phyloP scores from a whole-genome alignment of 306 rosid genomes.

The Sicyos baderoa region DNA sequence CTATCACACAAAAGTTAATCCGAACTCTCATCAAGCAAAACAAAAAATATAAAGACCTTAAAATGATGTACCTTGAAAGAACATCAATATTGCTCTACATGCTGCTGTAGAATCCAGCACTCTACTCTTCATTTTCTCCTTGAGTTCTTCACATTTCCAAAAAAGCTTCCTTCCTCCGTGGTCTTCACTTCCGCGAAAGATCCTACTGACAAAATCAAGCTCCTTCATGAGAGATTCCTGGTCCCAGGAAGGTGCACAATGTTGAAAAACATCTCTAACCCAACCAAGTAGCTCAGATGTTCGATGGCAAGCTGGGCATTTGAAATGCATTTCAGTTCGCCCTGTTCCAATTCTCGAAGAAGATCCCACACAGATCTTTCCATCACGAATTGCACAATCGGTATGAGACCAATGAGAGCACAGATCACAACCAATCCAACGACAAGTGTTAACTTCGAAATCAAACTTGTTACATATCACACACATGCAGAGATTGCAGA shows the following conservation, averaged over 20 bases:
- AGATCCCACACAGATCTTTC: constrained; percentile 71
- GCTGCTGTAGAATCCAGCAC: constrained; percentile 55
- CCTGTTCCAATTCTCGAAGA: constrained; percentile 61
- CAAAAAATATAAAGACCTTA: constrained; percentile 8
- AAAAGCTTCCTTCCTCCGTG: constrained; percentile 71
- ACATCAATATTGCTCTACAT: constrained; percentile 64
- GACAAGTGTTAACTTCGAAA: constrained; percentile 95
- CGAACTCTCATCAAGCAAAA: not conserved
- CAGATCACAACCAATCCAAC: constrained; percentile 95
- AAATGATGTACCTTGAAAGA: constrained; percentile 66
- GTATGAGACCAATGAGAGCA: constrained; percentile 99
- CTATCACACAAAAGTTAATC: not conserved
- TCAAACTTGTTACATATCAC: constrained; percentile 95
- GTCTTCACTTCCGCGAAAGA: constrained; percentile 82
- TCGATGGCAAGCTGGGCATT: constrained; percentile 87
- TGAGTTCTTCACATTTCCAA: constrained; percentile 80
- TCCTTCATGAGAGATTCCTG: constrained; percentile 76
- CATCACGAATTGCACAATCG: constrained; percentile 93
- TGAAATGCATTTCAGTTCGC: constrained; percentile 85
- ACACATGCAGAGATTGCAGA: constrained; percentile 99
- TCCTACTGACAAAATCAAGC: constrained; percentile 89
- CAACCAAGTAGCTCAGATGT: constrained; percentile 94
- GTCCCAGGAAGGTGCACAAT: constrained; percentile 90
- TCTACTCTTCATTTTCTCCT: constrained; percentile 59
- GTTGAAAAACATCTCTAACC: constrained; percentile 97